Evolutionary conservation across 768 basidiomycete species (phyloP).

Genomic region (Termitomyces titanicus): DNA sequence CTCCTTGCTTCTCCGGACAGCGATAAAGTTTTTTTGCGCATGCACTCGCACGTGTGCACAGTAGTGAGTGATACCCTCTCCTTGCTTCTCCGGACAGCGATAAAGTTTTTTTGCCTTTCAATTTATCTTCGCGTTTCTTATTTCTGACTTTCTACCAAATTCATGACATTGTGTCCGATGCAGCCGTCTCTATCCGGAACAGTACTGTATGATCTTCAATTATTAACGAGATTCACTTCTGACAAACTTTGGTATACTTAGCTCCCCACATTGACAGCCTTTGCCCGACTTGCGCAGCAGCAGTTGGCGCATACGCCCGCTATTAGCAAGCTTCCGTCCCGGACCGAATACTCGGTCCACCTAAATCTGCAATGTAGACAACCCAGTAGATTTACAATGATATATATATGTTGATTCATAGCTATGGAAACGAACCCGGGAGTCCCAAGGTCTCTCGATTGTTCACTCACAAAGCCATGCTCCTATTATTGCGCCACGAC

Average conservation of each 20-base stretch:
- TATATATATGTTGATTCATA: neutral
- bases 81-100: neutral
- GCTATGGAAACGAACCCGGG: no score
- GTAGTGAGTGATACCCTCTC: conserved; percentile 31
- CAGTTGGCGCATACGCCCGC: conserved; percentile 1
- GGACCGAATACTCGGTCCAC: neutral
- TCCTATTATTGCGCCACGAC: neutral
- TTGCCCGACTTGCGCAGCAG: conserved; percentile 36
- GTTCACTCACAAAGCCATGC: no score
- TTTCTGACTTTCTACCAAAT: neutral
- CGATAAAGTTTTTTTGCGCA: neutral
- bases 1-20: neutral
- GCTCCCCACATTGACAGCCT: conserved; percentile 38
- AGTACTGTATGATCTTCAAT: conserved; percentile 35
- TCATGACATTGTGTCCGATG: neutral
- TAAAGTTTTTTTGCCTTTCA: neutral
- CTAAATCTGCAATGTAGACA: neutral
- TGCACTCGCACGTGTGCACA: conserved; percentile 42
- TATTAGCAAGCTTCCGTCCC: neutral
- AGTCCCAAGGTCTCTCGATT: neutral
- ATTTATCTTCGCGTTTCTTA: neutral
- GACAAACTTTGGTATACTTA: conserved; percentile 12
- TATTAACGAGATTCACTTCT: neutral
- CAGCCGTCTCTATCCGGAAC: conserved; percentile 43
- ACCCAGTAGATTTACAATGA: neutral